Conservation (phyloP, 352 stramenopile genomes). For the Phytopythium sindhum region DNA sequence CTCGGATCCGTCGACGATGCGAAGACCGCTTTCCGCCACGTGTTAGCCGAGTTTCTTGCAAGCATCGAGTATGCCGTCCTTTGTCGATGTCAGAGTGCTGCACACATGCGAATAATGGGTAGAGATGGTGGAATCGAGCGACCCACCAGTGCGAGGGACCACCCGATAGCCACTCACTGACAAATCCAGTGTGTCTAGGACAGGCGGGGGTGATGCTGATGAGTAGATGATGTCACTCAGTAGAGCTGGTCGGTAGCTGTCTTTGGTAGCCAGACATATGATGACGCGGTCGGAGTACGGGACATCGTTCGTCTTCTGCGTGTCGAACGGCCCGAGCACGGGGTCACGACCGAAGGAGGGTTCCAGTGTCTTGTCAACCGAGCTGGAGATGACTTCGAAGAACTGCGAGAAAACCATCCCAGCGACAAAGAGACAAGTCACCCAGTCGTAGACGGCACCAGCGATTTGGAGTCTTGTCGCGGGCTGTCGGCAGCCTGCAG, state of each 20-base stretch:
- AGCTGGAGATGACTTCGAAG: slow-evolving; percentile 3
- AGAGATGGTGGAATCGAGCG: background rate
- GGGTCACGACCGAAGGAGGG: slow-evolving; percentile 1
- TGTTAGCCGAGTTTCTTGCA: background rate
- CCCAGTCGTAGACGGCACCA: background rate
- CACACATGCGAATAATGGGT: background rate
- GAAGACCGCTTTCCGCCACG: background rate
- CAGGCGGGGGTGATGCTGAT: background rate
- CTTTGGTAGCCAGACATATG: background rate
- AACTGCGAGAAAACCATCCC: slow-evolving; percentile 8
- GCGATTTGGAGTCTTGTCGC: background rate
- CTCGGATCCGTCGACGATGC: background rate
- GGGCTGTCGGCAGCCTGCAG: background rate
- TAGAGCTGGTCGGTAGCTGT: background rate
- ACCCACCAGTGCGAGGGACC: background rate
- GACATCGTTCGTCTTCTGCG: slow-evolving; percentile 13
- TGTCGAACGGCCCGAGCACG: background rate
- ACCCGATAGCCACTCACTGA: background rate
- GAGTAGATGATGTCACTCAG: background rate
- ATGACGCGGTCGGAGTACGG: slow-evolving; percentile 11
- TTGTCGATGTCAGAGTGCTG: background rate
- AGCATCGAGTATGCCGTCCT: background rate
- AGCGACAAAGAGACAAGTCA: background rate
- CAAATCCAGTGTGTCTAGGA: background rate
- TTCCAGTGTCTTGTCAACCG: background rate